phyloP scores from a whole-genome alignment of 805 yeast species.

The Wickerhamomyces mucosus region DNA sequence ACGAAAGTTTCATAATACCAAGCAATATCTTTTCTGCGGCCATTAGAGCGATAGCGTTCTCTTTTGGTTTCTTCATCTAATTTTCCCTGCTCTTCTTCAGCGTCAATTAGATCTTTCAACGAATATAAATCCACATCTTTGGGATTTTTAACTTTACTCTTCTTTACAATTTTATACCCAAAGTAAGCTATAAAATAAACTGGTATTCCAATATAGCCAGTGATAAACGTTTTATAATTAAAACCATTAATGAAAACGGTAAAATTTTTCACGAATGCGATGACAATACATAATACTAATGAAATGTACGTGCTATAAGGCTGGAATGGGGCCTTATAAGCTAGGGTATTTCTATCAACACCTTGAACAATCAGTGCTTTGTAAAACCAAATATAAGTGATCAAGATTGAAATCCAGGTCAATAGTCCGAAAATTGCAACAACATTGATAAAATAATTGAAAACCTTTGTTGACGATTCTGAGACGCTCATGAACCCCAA shows the following conservation, averaged over 20 bases:
- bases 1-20: slow-evolving; percentile 40
- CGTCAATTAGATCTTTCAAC: slow-evolving; percentile 31
- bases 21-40: slow-evolving; percentile 24
- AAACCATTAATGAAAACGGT: slow-evolving; percentile 60
- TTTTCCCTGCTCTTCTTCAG: slow-evolving; percentile 21
- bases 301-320: slow-evolving; percentile 61
- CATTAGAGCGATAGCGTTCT: slow-evolving; percentile 16
- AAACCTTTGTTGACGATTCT: slow-evolving; percentile 44
- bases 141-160: slow-evolving; percentile 39
- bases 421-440: slow-evolving; percentile 68
- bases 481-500: slow-evolving; percentile 67
- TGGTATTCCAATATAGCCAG: slow-evolving; percentile 65
- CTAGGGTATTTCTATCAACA: slow-evolving; percentile 41
- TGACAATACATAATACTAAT: slow-evolving; percentile 39
- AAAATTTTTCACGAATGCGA: slow-evolving; percentile 60
- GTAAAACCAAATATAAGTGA: slow-evolving; percentile 59
- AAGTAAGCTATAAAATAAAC: slow-evolving; percentile 43
- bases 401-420: slow-evolving; percentile 64
- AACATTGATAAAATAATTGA: slow-evolving; percentile 63
- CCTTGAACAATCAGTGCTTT: slow-evolving; percentile 63
- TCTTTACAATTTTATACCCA: slow-evolving; percentile 51
- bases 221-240: slow-evolving; percentile 56
- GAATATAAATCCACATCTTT: slow-evolving; percentile 54
- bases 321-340: slow-evolving; percentile 57
- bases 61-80: slow-evolving; percentile 15